Evolutionary conservation across 345 rosid genomes (phyloP), one percentile per base, ranked within the genome.

Genomic region (Cardiospermum halicacabum): DNA sequence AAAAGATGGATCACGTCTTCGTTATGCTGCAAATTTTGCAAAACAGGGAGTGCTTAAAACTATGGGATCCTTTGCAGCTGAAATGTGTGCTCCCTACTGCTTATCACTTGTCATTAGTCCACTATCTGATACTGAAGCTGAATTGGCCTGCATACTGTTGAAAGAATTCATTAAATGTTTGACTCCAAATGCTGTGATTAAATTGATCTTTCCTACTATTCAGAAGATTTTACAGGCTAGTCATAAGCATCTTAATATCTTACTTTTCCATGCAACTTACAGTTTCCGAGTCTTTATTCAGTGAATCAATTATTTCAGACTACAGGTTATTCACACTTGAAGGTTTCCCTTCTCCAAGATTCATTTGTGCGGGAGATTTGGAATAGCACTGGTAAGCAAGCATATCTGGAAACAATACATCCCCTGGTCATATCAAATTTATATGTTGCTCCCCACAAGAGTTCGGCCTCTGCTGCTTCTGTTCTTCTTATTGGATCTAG

Each of bases 151-250:
- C 76, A 65, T 77, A 64, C 74, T 92, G 58, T 77, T 92, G 80
- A 86, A 84, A 69, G 96, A 92, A 63, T 72, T 92, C 54, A 79
- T 89, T 59, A 92, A 78, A 77, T 78, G 84, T 68, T 74, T 89
- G 82, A 79, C 81, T 30, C 87, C 87, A 51, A 70, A 72, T 75
- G 91, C 91, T 31, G 87, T 85, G 71, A 81, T 83, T 80, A 75
- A 71, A 64, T 77, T 77, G 70, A 72, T 92, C 76, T 75, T 92
- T 77, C 98, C 96, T 74, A 66, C 81, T 59, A 70, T 89, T 77
- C 95, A 87, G 85, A 92, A 80, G 83, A 89, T 92, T 71, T 81
- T 92, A 69, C 87, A 87, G 96, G 98, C 83, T 67, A 74, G 86
- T 82, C 75, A 49, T 31, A 49, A 72, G 60, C 61, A 65, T 73